These are phyloP conservation scores for Fusarium euwallaceae DNA, from an alignment of 2,329 filamentous ascomycete species.

Conservation along the genomic window DNA sequence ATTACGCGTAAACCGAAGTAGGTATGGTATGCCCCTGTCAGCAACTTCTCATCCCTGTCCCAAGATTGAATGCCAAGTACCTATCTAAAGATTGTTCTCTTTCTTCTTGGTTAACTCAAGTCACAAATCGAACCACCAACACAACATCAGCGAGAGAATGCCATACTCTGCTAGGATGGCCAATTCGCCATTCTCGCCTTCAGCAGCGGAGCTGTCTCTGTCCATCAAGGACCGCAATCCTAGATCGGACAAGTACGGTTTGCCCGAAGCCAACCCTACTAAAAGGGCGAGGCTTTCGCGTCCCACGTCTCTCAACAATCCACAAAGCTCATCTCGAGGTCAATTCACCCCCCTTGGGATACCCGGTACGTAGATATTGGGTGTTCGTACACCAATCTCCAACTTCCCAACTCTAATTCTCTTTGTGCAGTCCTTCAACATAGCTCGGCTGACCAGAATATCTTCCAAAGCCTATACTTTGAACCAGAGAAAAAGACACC, in stretches of 20 bases:
- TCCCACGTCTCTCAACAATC: neutral
- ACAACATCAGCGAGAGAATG: no score
- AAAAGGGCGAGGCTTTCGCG: neutral
- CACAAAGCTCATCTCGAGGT: neutral
- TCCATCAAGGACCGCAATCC: neutral
- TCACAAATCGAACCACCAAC: neutral
- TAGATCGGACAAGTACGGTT: neutral
- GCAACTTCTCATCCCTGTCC: neutral
- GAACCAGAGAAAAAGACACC: neutral
- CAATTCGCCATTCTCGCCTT: neutral
- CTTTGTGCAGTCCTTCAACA: neutral
- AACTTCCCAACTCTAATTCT: neutral
- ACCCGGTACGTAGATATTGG: neutral
- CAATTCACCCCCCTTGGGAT: neutral
- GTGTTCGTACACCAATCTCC: neutral
- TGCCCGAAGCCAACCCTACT: neutral
- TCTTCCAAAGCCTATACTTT: neutral
- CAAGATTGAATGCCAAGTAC: neutral
- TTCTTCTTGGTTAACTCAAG: neutral
- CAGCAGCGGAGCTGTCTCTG: neutral
- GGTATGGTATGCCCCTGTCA: no score
- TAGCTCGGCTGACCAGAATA: neutral
- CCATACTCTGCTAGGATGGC: neutral
- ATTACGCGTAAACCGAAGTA: neutral
- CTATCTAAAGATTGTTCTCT: neutral